phyloP scores from a whole-genome alignment of 495 filamentous ascomycete genomes.

The Entonaema liquescens region DNA sequence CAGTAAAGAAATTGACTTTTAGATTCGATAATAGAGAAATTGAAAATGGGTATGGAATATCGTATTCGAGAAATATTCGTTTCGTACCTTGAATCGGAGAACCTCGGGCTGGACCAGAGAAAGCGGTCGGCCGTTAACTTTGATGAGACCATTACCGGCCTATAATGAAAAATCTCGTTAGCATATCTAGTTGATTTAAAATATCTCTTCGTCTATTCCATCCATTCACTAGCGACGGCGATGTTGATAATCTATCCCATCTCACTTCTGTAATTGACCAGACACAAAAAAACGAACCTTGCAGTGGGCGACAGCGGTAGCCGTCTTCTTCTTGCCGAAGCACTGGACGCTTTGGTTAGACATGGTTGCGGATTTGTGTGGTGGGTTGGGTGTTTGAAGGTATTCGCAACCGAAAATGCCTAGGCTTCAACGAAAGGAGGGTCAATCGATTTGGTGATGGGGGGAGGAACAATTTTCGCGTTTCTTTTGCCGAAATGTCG shows the following conservation, averaged over 20 bases:
- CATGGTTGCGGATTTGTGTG: slow-evolving; percentile 63
- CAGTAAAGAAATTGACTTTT: not conserved
- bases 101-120: slow-evolving; percentile 93
- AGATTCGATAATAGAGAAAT: not conserved
- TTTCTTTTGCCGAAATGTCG: slow-evolving; percentile 27
- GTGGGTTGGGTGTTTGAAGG: slow-evolving; percentile 30
- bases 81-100: slow-evolving; percentile 89
- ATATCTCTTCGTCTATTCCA: not conserved
- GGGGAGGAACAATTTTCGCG: slow-evolving; percentile 29
- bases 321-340: slow-evolving; percentile 94
- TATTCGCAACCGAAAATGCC: slow-evolving; percentile 37
- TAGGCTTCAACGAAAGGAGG: slow-evolving; percentile 22
- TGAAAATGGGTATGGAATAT: slow-evolving; percentile 17
- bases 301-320: slow-evolving; percentile 89
- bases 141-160: slow-evolving; percentile 93
- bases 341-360: slow-evolving; percentile 87
- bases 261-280: not conserved
- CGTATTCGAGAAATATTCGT: slow-evolving; percentile 8
- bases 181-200: slow-evolving; percentile 1
- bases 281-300: slow-evolving; percentile 67
- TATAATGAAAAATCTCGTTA: slow-evolving; percentile 50
- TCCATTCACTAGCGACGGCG: not conserved
- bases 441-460: slow-evolving; percentile 32
- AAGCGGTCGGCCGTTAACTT: slow-evolving; percentile 97
- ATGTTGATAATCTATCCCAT: not conserved